These are phyloP conservation scores for Hsuehochloa calcarea DNA, from an alignment of 176 grass and related monocot genomes.

Conservation along the genomic window DNA sequence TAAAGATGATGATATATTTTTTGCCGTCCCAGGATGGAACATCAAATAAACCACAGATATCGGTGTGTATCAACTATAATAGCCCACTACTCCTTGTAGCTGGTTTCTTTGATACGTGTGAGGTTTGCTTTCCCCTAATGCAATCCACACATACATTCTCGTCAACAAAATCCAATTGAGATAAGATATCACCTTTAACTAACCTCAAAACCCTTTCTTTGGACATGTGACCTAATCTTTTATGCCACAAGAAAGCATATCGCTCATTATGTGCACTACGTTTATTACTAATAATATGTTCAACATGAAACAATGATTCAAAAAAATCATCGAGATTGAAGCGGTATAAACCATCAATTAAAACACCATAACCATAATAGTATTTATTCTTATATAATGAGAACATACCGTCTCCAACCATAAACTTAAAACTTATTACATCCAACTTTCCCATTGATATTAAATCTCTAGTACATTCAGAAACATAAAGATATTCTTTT, in stretches of 20 bases:
- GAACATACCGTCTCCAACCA: background rate
- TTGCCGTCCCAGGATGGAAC: background rate
- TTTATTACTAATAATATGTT: background rate
- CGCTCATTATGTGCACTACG: constrained; percentile 8
- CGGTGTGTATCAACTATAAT: constrained; percentile 29
- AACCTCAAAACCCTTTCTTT: constrained; percentile 28
- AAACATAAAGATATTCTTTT: no score
- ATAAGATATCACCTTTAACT: background rate
- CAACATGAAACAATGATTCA: background rate
- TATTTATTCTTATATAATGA: constrained; percentile 18
- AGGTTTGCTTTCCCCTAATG: background rate
- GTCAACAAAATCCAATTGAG: background rate
- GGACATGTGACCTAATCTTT: constrained; percentile 24
- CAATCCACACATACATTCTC: background rate
- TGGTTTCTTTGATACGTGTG: background rate
- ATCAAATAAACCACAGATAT: constrained; percentile 1
- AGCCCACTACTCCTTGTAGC: background rate
- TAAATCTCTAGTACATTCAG: no score
- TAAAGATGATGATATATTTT: no score
- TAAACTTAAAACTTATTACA: background rate
- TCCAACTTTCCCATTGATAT: constrained; percentile 13
- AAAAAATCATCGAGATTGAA: constrained; percentile 16
- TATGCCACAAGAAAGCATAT: constrained; percentile 31
- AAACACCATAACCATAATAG: no score
- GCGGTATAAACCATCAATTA: background rate